Evolutionary conservation across 768 basidiomycete genomes (phyloP).

Genomic region (Podaxis carcinomalis): DNA sequence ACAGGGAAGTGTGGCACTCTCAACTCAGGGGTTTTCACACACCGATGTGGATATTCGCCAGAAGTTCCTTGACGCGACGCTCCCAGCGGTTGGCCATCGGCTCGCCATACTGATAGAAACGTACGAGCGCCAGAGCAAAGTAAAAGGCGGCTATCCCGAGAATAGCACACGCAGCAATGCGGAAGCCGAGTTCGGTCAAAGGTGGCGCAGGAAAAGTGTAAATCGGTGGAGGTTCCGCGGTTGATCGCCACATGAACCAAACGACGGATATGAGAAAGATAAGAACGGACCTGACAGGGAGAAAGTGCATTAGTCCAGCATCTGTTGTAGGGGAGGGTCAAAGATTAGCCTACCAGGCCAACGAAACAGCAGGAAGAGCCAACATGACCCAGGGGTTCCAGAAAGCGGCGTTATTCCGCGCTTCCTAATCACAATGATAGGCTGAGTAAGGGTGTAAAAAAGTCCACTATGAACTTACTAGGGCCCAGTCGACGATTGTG

Average conservation of each 20-base stretch:
- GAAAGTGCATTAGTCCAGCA: neutral
- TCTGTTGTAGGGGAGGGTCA: neutral
- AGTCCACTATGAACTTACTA: neutral
- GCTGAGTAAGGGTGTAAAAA: neutral
- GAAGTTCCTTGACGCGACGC: neutral
- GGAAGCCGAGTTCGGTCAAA: neutral
- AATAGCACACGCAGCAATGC: neutral
- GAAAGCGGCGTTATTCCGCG: conserved; percentile 30
- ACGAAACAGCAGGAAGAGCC: conserved; percentile 57
- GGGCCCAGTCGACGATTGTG: conserved; percentile 4
- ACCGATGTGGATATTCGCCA: neutral
- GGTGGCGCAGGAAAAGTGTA: neutral
- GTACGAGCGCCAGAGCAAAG: neutral
- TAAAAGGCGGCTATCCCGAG: neutral
- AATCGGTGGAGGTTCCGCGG: neutral
- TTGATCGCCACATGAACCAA: neutral
- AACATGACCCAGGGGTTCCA: conserved; percentile 70
- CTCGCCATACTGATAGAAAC: neutral
- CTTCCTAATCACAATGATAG: conserved; percentile 36
- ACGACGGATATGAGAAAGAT: neutral
- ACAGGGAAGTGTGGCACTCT: too few relatives aligned
- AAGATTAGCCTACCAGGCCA: conserved; percentile 42
- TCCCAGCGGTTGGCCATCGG: conserved; percentile 14
- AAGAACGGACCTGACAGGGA: neutral
- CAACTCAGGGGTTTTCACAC: too few relatives aligned